These are phyloP conservation scores for Jamesozyma hellenica DNA, from an alignment of 805 yeast species.

Conservation along the genomic window DNA sequence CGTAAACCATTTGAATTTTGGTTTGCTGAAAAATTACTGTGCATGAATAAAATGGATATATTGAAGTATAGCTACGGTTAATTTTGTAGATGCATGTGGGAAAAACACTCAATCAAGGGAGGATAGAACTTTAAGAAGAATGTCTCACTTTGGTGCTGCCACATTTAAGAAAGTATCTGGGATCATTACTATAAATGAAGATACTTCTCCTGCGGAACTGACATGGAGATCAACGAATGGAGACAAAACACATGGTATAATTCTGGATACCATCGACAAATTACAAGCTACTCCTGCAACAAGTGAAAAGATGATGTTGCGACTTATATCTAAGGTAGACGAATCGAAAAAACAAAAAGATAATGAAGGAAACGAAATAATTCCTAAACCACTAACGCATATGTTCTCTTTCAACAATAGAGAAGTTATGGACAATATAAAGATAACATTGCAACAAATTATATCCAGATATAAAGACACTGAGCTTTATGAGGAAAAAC, in stretches of 20 bases:
- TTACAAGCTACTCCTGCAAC: slow-evolving; percentile 63
- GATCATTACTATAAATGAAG: slow-evolving; percentile 46
- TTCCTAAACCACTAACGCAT: slow-evolving; percentile 23
- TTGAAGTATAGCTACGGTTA: too few species aligned
- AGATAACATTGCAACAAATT: slow-evolving; percentile 55
- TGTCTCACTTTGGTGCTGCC: slow-evolving; percentile 45
- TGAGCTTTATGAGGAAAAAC: slow-evolving; percentile 34
- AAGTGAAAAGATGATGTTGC: slow-evolving; percentile 57
- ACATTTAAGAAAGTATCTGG: slow-evolving; percentile 46
- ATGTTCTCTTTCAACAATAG: slow-evolving; percentile 60
- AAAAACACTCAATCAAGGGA: too few species aligned
- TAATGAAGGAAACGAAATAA: slow-evolving; percentile 22
- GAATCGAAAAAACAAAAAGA: slow-evolving; percentile 25
- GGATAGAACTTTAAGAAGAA: too few species aligned
- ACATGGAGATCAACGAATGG: slow-evolving; percentile 48
- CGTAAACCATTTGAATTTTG: too few species aligned
- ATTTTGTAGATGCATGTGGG: too few species aligned
- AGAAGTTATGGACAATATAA: slow-evolving; percentile 65
- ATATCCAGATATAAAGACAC: slow-evolving; percentile 55
- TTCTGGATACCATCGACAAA: slow-evolving; percentile 35
- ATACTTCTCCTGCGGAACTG: slow-evolving; percentile 43
- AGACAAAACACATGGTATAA: slow-evolving; percentile 35
- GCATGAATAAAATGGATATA: too few species aligned
- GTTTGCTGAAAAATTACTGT: too few species aligned
- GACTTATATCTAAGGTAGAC: slow-evolving; percentile 38